These are phyloP conservation scores for Solanum ossicruentum DNA, from an alignment of 257 asterid genomes.

Conservation along the genomic window DNA sequence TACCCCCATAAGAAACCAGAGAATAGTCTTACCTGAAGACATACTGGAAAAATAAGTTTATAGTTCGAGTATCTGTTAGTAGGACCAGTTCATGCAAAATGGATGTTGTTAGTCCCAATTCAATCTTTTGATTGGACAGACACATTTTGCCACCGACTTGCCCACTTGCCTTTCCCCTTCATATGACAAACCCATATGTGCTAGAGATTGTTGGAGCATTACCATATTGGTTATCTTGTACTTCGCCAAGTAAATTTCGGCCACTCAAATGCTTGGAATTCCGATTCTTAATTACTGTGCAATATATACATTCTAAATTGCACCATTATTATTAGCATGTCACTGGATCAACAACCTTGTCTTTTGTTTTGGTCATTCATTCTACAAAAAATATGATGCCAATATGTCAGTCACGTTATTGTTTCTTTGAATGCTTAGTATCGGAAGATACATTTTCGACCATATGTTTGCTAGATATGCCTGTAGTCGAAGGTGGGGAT, in stretches of 20 bases:
- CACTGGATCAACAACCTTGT: not conserved
- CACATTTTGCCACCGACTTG: not conserved
- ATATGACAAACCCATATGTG: not conserved
- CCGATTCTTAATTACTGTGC: not conserved
- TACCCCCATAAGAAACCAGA: not conserved
- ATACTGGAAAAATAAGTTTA: not conserved
- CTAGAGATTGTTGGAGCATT: not conserved
- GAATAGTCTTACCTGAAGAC: not conserved
- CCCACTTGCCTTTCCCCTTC: not conserved
- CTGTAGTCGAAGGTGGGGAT: not conserved
- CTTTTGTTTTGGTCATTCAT: not conserved
- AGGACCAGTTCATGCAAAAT: not conserved
- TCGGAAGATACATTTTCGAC: not conserved
- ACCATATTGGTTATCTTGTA: not conserved
- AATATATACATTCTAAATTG: not conserved
- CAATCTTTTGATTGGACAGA: not conserved
- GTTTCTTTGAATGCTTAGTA: not conserved
- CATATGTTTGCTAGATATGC: not conserved
- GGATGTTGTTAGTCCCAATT: not conserved
- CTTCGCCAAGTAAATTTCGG: not conserved
- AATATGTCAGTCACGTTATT: not conserved
- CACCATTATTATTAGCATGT: not conserved
- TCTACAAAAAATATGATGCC: not conserved
- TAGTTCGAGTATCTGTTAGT: not conserved
- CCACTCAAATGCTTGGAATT: not conserved